A percentile compares a stretch with the other conserved stretches of the same genome.
phyloP scores from a whole-genome alignment of 2,329 filamentous ascomycete genomes.

The Fusarium musae region DNA sequence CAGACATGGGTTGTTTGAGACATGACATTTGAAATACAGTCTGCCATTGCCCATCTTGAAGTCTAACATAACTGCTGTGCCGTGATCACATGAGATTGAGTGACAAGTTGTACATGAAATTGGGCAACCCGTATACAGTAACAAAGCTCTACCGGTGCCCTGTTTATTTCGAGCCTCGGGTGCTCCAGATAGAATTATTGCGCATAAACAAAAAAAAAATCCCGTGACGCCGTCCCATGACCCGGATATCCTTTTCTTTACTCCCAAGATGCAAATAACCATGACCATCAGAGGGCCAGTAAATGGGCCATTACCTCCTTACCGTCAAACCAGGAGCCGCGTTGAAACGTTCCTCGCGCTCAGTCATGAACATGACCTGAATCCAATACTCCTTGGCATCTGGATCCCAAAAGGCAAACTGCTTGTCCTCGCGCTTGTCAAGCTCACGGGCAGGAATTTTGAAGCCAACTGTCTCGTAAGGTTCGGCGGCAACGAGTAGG shows the following conservation, averaged over 20 bases:
- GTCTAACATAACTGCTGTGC: neutral
- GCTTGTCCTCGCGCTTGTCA: slow-evolving; percentile 86
- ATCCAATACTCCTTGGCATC: slow-evolving; percentile 98
- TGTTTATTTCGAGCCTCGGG: neutral
- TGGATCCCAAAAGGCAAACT: slow-evolving; percentile 95
- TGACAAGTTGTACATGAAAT: neutral
- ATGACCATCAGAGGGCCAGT: neutral
- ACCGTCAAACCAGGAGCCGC: slow-evolving; percentile 70
- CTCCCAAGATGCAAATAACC: slow-evolving; percentile 17
- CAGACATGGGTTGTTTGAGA: neutral
- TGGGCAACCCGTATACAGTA: neutral
- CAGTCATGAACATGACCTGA: slow-evolving; percentile 98
- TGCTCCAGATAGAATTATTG: neutral
- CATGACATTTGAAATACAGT: neutral
- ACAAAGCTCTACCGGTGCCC: neutral
- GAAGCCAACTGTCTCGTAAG: slow-evolving; percentile 97
- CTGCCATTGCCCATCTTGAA: neutral
- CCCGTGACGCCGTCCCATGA: slow-evolving; percentile 33
- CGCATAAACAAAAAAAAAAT: neutral
- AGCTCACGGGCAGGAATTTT: slow-evolving; percentile 95
- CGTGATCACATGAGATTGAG: neutral
- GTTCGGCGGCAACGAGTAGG: slow-evolving; percentile 92
- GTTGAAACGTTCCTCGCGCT: slow-evolving; percentile 90
- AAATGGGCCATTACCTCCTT: slow-evolving; percentile 50
- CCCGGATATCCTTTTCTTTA: slow-evolving; percentile 20